Percentiles rank a stretch among this genome's conserved stretches.
phyloP scores from a whole-genome alignment of 306 rosid species.

The Biancaea sappan region DNA sequence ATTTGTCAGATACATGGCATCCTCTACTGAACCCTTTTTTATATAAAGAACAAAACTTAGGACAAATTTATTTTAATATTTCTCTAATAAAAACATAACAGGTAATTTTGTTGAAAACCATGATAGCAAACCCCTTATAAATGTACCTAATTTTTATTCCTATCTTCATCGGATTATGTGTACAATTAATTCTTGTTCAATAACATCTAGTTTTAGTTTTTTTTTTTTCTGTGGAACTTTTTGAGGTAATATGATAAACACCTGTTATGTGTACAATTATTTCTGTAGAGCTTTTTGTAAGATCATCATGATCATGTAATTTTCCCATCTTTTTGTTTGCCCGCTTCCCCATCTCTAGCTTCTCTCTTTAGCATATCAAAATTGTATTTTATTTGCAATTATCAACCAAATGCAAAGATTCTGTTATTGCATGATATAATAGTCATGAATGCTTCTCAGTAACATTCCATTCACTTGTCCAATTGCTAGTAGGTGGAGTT shows the following conservation, averaged over 20 bases:
- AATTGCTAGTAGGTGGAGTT: background rate
- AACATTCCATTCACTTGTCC: background rate
- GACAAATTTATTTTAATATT: too few relatives aligned
- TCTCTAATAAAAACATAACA: background rate
- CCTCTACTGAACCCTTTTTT: background rate
- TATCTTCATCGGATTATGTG: background rate
- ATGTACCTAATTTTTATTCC: background rate
- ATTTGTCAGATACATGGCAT: background rate
- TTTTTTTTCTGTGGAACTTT: background rate
- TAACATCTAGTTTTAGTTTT: background rate
- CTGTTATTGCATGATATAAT: background rate
- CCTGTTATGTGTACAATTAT: background rate
- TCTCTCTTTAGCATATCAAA: background rate
- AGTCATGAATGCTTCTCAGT: background rate
- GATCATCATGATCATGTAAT: background rate
- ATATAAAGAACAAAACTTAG: background rate
- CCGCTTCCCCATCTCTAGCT: background rate
- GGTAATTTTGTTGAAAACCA: background rate
- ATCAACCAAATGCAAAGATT: background rate
- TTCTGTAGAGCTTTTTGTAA: background rate
- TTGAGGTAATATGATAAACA: background rate
- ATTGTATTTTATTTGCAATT: background rate
- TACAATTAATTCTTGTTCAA: background rate
- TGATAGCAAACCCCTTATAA: background rate
- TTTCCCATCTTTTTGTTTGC: background rate